These are phyloP conservation scores for Talaromyces sp. DNA, from an alignment of 2,329 filamentous ascomycete species.

Conservation along the genomic window DNA sequence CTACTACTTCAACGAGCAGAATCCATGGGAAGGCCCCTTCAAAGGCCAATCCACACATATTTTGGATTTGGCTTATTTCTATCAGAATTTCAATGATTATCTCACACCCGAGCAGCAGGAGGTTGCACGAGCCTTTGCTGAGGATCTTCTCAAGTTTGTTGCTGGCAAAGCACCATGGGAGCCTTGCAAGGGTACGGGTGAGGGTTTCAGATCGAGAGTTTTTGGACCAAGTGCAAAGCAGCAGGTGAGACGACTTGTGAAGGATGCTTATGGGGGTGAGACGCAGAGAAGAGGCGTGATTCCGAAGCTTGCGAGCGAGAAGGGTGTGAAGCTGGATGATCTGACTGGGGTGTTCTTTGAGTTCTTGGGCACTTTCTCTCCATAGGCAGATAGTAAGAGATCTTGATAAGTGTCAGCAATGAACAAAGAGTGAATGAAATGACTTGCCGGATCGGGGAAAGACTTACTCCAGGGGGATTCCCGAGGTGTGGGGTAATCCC, in stretches of 20 bases:
- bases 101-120: constrained; percentile 32
- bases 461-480: background rate
- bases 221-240: constrained; percentile 27
- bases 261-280: constrained; percentile 24
- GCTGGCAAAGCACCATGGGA: constrained; percentile 36
- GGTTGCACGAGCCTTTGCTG: constrained; percentile 35
- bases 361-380: constrained; percentile 1
- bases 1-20: constrained; percentile 49
- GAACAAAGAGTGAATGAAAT: background rate
- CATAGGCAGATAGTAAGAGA: background rate
- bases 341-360: constrained; percentile 21
- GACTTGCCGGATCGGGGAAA: background rate
- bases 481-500: constrained; percentile 5
- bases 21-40: constrained; percentile 46
- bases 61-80: constrained; percentile 46
- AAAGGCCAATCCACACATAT: constrained; percentile 44
- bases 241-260: constrained; percentile 13
- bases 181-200: constrained; percentile 20
- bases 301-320: constrained; percentile 23
- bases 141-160: constrained; percentile 40
- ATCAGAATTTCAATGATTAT: constrained; percentile 47
- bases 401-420: background rate
- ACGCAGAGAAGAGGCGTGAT: constrained; percentile 25
- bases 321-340: constrained; percentile 25
- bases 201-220: constrained; percentile 26